Evolutionary conservation across 2,329 filamentous ascomycete species (phyloP), one percentile per base, ranked within the genome.

Genomic region (Aureobasidium sp.): DNA sequence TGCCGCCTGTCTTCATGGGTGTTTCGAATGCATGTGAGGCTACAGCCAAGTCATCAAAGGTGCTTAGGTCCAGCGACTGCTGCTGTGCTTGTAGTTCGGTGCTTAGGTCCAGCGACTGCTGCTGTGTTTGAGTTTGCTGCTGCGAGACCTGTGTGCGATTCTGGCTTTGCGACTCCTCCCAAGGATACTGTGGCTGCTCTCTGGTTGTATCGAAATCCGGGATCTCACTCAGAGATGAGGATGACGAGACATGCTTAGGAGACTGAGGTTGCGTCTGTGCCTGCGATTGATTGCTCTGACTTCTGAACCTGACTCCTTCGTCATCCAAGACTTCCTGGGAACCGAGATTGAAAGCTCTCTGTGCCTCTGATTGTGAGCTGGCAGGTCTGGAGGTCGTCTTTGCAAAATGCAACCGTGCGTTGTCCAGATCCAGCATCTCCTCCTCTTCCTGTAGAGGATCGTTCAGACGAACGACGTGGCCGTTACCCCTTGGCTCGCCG

Each of bases 401-500:
- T 13, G 37, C 2, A 17, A 61, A 52, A 2, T 42, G 37, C 26
- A 42, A 26, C 3, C 17, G 47, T 12, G 26, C 17, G 13, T 36
- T 34, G 37, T 36, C 47, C 37, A 52, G 6, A n/a, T 61, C 57
- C 23, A 61, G 37, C 57, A 61, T 61, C 5, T 61, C 57, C 20
- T 61, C 57, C 10, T 61, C 57, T n/a, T 61, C 57, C n/a, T 29
- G 34, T 3, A 26, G 23, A 50, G n/a, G 15, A 9, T 32, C 15
- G 23, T 39, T 17, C 8, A 8, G 55, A 39, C 20, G 23, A 23
- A 15, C 12, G 13, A 9, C 9, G 17, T 32, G 26, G 52, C 39
- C 44, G 3, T 44, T 34, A 20, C 41, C 26, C 15, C 29, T 46
- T 3, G 42, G n/a, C 23, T 34, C n/a, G 34, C 44, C 32, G 44